These are phyloP conservation scores for Endocalyx cinctus DNA, from an alignment of 2,329 filamentous ascomycete species.

Conservation along the genomic window DNA sequence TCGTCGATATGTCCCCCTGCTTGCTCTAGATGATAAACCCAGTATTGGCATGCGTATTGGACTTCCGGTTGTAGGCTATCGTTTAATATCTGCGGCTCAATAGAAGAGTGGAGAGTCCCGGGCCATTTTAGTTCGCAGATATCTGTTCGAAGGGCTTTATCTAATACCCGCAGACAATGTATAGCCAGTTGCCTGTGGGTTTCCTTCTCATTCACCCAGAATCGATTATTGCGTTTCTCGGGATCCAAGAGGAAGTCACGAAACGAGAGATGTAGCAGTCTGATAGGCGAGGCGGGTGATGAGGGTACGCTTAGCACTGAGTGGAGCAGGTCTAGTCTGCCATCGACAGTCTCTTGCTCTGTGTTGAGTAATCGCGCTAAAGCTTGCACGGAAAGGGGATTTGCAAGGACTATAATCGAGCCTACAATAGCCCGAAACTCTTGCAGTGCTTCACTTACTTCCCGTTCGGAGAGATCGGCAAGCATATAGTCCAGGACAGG, in stretches of 20 bases:
- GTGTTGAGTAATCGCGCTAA: slow-evolving; percentile 4
- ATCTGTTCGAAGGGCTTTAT: not conserved
- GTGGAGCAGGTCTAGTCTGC: slow-evolving; percentile 2
- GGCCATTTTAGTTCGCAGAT: not conserved
- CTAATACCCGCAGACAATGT: not conserved
- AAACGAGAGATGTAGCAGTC: slow-evolving; percentile 6
- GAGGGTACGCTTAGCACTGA: slow-evolving; percentile 6
- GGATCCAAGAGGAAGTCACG: slow-evolving; percentile 4
- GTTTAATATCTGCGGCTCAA: slow-evolving; percentile 3
- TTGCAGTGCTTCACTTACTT: not conserved
- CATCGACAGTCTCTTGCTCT: not conserved
- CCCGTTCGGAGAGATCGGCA: not conserved
- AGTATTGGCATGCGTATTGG: slow-evolving; percentile 11
- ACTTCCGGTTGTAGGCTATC: slow-evolving; percentile 5
- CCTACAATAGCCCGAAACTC: slow-evolving; percentile 3
- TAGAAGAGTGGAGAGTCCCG: slow-evolving; percentile 1
- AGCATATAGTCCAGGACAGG: slow-evolving; percentile 8
- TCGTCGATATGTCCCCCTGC: not conserved
- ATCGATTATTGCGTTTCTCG: not conserved
- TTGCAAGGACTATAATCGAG: slow-evolving; percentile 5
- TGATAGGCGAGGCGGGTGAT: not conserved
- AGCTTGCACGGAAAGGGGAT: slow-evolving; percentile 3
- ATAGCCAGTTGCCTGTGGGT: not conserved
- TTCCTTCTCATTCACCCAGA: not conserved
- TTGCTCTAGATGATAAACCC: slow-evolving; percentile 7